These are phyloP conservation scores for Rhizopogon salebrosus DNA, from an alignment of 768 basidiomycete genomes.

Conservation along the genomic window DNA sequence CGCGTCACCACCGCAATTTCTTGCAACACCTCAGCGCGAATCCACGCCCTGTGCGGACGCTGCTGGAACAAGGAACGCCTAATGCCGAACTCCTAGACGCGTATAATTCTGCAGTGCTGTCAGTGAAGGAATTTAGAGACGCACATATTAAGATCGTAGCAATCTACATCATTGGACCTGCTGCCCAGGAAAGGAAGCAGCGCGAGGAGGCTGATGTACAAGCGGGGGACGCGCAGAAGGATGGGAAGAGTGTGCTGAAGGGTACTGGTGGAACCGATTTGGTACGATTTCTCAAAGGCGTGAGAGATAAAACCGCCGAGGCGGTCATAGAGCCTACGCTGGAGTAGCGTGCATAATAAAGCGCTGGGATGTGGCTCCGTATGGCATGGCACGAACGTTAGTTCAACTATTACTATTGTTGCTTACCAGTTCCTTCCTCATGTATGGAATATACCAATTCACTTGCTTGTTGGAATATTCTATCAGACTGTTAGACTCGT, in stretches of 20 bases:
- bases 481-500: no score
- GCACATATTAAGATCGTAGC: constrained; percentile 73
- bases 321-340: constrained; percentile 23
- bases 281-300: constrained; percentile 69
- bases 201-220: constrained; percentile 4
- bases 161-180: constrained; percentile 72
- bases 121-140: constrained; percentile 72
- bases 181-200: constrained; percentile 23
- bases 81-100: constrained; percentile 37
- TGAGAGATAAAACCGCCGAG: constrained; percentile 60
- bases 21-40: constrained; percentile 57
- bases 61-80: constrained; percentile 32
- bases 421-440: not conserved
- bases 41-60: constrained; percentile 54
- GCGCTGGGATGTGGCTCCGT: not conserved
- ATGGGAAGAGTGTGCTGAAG: constrained; percentile 33
- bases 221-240: constrained; percentile 14
- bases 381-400: not conserved
- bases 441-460: not conserved
- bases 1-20: constrained; percentile 74
- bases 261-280: constrained; percentile 82
- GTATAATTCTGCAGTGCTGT: constrained; percentile 59
- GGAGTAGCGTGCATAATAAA: not conserved
- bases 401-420: not conserved
- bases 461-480: no score